Base-by-base conservation (phyloP, 2,329 filamentous ascomycete species). In the Moelleriella libera region DNA sequence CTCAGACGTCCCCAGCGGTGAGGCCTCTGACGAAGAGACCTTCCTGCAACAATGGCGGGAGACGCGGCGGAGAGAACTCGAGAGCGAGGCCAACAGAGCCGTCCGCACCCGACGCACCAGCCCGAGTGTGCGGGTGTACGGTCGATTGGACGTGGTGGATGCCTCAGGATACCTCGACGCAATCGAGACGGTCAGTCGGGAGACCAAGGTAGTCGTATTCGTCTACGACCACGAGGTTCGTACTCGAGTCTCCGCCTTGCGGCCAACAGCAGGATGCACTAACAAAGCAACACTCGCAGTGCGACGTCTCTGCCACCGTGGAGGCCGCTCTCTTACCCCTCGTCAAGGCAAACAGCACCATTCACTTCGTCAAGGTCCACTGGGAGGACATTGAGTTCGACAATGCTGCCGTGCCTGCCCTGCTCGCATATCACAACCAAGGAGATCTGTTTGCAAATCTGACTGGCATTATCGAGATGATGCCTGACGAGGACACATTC, bases 301-400 rank as follows among this genome's bases (percentile, higher is more conserved):
- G 84, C 51, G 75, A 83, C 49, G 82, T 90, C 53, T 94, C 86
- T 44, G 70, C 76, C 41, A 76, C 87, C 49, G 83, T 96, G 51
- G 87, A 95, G 62, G 75, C 80, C 41, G 88, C 85, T 46, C 72
- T 98, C 56, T 68, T 74, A 46, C 83, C 83, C 1, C 73, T 97
- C 30, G 88, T 94, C 41, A 71, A 74, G 51, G 71, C 76, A 50
- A 72, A 95, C 60, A 73, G 78, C 28, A 76, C 80, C 8, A 77
- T 85, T 34, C 87, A 86, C 59, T 97, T 98, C 60, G 77, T 97
- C 68, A 94, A 90, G 68, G 77, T 97, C 44, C 83, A 94, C 65
- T 87, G 88, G 61, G 82, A 85, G 52, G 89, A 95, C 49, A 94
- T 95, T 39, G 89, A 97, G 63, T 95, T 97, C 72, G 88, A 96